A percentile compares a stretch with the other conserved stretches of the same genome.
phyloP scores from a whole-genome alignment of 495 filamentous ascomycete species.

The Aspergillus bertholletiae region DNA sequence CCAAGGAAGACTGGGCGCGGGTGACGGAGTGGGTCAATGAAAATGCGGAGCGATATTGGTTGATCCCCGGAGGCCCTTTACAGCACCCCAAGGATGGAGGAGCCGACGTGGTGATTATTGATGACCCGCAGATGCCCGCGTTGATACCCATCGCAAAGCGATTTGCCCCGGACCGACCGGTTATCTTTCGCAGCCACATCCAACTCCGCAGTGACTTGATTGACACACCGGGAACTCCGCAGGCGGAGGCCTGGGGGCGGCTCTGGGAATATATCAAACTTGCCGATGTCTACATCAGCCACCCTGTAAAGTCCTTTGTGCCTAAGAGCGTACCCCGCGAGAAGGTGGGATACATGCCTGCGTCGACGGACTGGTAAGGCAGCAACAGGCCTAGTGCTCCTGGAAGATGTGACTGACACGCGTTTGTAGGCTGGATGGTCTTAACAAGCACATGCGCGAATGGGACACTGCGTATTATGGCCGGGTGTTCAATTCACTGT shows the following conservation, averaged over 20 bases:
- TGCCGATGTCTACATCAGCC: conserved; percentile 79
- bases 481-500: conserved; percentile 66
- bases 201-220: conserved; percentile 78
- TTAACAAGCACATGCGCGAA: conserved; percentile 74
- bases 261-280: conserved; percentile 69
- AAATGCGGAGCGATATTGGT: conserved; percentile 78
- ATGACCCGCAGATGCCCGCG: conserved; percentile 87
- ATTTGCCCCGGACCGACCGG: conserved; percentile 66
- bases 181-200: conserved; percentile 80
- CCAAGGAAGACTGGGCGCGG: conserved; percentile 52
- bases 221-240: conserved; percentile 56
- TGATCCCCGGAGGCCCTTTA: conserved; percentile 63
- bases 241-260: conserved; percentile 73
- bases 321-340: conserved; percentile 61
- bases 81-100: conserved; percentile 65
- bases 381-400: neutral
- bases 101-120: conserved; percentile 75
- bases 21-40: conserved; percentile 73
- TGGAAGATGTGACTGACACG: conserved; percentile 12
- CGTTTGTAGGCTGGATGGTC: conserved; percentile 66
- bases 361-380: conserved; percentile 74
- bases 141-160: conserved; percentile 76
- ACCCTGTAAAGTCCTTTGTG: conserved; percentile 77
- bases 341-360: conserved; percentile 75
- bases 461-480: conserved; percentile 78